These are phyloP conservation scores for Phaffomyces opuntiae DNA, from an alignment of 805 yeast species.

Conservation along the genomic window DNA sequence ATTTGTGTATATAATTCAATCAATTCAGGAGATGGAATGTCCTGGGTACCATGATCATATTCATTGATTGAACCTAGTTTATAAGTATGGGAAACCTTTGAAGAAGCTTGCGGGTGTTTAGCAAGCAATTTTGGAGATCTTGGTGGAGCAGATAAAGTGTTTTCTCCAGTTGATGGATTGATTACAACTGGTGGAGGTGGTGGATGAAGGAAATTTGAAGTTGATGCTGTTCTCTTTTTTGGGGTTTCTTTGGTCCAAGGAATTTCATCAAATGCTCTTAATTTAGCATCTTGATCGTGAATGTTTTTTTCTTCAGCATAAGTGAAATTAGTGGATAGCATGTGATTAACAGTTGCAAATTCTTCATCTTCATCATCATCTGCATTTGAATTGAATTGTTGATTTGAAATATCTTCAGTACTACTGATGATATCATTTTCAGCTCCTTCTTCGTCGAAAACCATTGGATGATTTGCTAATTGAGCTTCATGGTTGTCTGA, in stretches of 20 bases:
- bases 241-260: constrained; percentile 19
- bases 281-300: constrained; percentile 61
- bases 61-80: constrained; percentile 41
- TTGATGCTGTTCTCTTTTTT: constrained; percentile 30
- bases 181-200: constrained; percentile 31
- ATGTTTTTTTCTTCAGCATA: constrained; percentile 58
- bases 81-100: constrained; percentile 23
- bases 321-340: constrained; percentile 48
- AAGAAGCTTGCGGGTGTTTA: background rate
- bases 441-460: background rate
- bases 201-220: constrained; percentile 30
- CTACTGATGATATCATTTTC: background rate
- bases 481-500: background rate
- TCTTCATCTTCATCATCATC: constrained; percentile 14
- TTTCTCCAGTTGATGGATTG: constrained; percentile 16
- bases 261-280: constrained; percentile 44
- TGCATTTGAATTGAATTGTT: background rate
- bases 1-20: constrained; percentile 57
- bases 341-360: constrained; percentile 16
- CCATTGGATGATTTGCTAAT: constrained; percentile 1
- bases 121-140: constrained; percentile 6
- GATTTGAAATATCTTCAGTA: background rate
- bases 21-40: constrained; percentile 62
- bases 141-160: constrained; percentile 18
- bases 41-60: constrained; percentile 44